A percentile compares a stretch with the other conserved stretches of the same genome.
Conservation (phyloP, 1,284 basidiomycete species). For the Pascua guehoae region DNA sequence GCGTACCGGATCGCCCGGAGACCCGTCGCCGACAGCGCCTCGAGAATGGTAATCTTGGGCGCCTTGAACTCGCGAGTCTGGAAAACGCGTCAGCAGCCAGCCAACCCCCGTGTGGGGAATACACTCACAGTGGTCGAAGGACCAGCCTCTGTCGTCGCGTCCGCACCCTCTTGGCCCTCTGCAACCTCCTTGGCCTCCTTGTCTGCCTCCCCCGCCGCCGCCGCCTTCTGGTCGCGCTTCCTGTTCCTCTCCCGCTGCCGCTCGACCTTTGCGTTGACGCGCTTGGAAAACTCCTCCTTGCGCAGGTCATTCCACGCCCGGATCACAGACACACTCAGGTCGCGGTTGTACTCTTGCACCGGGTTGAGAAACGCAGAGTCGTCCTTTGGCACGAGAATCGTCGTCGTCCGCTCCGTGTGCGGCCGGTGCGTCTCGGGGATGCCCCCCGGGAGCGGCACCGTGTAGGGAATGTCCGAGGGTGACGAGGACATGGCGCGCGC, state of each 20-base stretch:
- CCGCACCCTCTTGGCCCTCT: constrained; percentile 2
- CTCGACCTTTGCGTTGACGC: constrained; percentile 45
- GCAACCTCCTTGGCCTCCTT: not conserved
- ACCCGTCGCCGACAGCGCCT: constrained; percentile 93
- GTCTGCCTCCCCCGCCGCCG: too few relatives aligned
- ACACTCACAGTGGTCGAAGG: too few relatives aligned
- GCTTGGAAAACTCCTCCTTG: constrained; percentile 56
- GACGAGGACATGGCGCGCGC: constrained; percentile 9
- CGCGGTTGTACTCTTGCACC: constrained; percentile 97
- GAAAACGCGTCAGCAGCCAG: too few relatives aligned
- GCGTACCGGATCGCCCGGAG: constrained; percentile 95
- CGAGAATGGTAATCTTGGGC: constrained; percentile 76
- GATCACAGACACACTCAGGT: constrained; percentile 86
- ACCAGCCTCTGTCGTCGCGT: constrained; percentile 7
- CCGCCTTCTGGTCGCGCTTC: constrained; percentile 13
- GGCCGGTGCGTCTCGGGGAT: constrained; percentile 72
- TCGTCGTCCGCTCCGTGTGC: constrained; percentile 79
- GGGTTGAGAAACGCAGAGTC: constrained; percentile 93
- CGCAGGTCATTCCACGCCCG: constrained; percentile 61
- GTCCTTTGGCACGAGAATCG: constrained; percentile 69
- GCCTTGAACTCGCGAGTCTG: constrained; percentile 54
- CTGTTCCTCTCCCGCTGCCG: constrained; percentile 24
- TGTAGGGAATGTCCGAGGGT: constrained; percentile 26
- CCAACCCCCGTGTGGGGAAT: too few relatives aligned
- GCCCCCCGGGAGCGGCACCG: constrained; percentile 34